Evolutionary conservation across 495 filamentous ascomycete genomes (phyloP), one percentile per base, ranked within the genome.

Genomic region (Lentithecium fluviatile): DNA sequence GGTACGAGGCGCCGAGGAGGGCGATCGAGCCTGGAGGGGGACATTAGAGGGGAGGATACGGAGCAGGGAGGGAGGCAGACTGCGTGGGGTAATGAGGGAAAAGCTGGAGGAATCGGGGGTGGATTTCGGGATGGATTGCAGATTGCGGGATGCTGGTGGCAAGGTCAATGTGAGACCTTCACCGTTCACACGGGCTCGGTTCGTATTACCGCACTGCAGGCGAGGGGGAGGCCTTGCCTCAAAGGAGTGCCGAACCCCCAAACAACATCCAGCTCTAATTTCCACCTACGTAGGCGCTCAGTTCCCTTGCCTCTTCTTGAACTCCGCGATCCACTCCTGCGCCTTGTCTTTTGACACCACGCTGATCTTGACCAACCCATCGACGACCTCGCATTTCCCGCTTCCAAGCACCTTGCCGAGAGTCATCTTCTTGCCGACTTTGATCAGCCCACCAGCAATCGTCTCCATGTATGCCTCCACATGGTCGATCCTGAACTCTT

Each of bases 391-490:
- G 4, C 92, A 82, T 64, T 89, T 91, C n/a, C 88, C 86, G 13
- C 79, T 75, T n/a, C 77, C 76, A 58, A 97, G 74, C 52, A 89
- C 80, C 76, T 91, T 87, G 60, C 89, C 68, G 60, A 97, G 69
- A 20, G 83, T 77, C 53, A 90, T 74, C 70, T 91, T 95, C 81
- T 86, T 90, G n/a, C 94, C 93, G 0, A 89, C 85, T 74, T 95
- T 96, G 56, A 93, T 80, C 65, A 98, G 66, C 11, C 94, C 95
- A 0, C 92, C 91, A 0, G 78, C 75, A 15, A 76, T 69, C 0
- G 90, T 97, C 76, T 96, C 89, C 80, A 92, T 88, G 70, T 87
- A 98, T 64, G 88, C 92, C 66, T 96, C 91, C n/a, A 97, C 88
- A 7, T 66, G 71, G 6, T 77, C 72, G 0, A 77, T 65, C 8